These are phyloP conservation scores for Cicer chorassanicum DNA, from an alignment of 306 rosid species.

Conservation along the genomic window DNA sequence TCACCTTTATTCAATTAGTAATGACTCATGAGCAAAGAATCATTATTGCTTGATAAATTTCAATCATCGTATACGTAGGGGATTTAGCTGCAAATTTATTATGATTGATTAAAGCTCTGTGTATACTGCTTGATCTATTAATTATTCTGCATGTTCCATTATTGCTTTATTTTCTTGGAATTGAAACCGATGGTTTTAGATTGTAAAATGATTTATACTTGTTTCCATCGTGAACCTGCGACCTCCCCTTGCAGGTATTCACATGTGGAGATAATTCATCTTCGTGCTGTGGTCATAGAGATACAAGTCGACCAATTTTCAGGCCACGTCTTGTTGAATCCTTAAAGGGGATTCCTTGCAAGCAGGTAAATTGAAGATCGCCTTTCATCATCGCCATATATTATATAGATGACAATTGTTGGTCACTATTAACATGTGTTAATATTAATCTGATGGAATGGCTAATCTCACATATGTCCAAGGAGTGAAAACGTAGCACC, in stretches of 20 bases:
- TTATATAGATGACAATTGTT: conserved; percentile 14
- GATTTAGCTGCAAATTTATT: no score
- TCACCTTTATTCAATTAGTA: conserved; percentile 22
- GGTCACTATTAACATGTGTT: neutral
- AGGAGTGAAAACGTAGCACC: neutral
- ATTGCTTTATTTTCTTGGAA: conserved; percentile 25
- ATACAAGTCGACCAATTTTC: conserved; percentile 77
- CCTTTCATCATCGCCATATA: conserved; percentile 2
- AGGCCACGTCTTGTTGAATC: conserved; percentile 91
- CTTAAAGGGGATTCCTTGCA: conserved; percentile 78
- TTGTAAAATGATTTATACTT: conserved; percentile 35
- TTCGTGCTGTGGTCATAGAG: conserved; percentile 85
- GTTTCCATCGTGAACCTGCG: conserved; percentile 22
- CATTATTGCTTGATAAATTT: no score
- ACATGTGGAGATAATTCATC: conserved; percentile 95
- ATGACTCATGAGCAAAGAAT: conserved; percentile 2
- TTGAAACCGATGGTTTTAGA: conserved; percentile 23
- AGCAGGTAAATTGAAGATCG: conserved; percentile 59
- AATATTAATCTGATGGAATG: neutral
- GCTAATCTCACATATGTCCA: neutral
- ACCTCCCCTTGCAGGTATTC: conserved; percentile 65
- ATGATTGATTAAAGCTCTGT: no score
- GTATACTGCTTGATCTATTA: no score
- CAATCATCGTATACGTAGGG: no score
- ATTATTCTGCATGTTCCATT: conserved; percentile 8